A percentile compares a stretch with the other conserved stretches of the same genome.
phyloP scores from a whole-genome alignment of 441 rosid genomes.

The Adansonia grandidieri region DNA sequence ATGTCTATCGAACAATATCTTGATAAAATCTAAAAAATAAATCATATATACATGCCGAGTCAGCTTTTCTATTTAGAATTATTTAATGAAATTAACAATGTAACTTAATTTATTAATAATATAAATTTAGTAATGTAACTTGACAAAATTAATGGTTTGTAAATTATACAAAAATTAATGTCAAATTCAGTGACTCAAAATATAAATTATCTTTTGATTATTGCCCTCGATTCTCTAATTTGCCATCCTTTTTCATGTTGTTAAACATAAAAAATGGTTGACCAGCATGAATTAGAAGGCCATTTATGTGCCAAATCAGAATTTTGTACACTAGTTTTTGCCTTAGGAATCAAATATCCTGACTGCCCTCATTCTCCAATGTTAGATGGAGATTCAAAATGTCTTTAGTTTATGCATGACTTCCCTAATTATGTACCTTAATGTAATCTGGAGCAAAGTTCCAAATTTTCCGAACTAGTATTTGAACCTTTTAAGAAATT shows the following conservation, averaged over 20 bases:
- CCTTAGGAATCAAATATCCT: constrained; percentile 22
- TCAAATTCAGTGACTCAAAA: too few species aligned
- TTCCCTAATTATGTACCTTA: constrained; percentile 26
- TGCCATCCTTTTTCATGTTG: constrained; percentile 35
- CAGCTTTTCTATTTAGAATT: too few species aligned
- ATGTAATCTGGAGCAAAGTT: constrained; percentile 34
- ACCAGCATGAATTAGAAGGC: constrained; percentile 37
- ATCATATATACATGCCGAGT: too few species aligned
- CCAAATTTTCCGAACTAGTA: constrained; percentile 20
- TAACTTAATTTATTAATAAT: too few species aligned
- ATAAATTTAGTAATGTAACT: too few species aligned
- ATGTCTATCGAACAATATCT: too few species aligned
- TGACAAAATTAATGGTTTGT: too few species aligned
- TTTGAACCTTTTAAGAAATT: not conserved
- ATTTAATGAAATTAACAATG: too few species aligned
- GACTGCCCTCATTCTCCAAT: constrained; percentile 6
- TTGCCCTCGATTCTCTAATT: constrained; percentile 16
- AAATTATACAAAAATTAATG: too few species aligned
- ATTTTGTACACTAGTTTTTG: constrained; percentile 32
- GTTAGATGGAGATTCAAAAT: constrained; percentile 16
- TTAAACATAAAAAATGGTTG: constrained; percentile 12
- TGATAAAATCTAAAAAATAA: too few species aligned
- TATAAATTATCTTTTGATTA: too few species aligned
- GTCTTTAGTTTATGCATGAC: constrained; percentile 15
- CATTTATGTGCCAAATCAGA: constrained; percentile 25